phyloP scores from a whole-genome alignment of 139 green algal species.

The Zygnema circumcarinatum region DNA sequence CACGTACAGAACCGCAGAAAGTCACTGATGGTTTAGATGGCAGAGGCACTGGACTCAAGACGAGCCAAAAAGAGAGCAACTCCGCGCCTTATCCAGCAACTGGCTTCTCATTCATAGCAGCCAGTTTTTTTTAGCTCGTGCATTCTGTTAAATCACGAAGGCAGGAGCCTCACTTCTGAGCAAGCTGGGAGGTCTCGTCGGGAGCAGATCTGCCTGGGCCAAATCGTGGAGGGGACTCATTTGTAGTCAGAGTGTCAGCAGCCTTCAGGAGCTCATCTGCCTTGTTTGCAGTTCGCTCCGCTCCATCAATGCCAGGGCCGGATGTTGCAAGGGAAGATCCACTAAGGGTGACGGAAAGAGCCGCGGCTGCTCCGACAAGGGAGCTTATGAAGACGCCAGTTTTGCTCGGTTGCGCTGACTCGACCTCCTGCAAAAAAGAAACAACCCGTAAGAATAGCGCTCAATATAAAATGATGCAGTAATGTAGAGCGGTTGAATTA shows the following conservation, averaged over 20 bases:
- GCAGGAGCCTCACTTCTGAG: conserved; percentile 14
- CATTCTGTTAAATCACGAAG: too few species aligned
- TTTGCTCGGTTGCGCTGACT: not conserved
- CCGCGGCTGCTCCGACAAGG: not conserved
- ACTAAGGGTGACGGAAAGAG: not conserved
- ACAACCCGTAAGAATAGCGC: not conserved
- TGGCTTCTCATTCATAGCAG: too few species aligned
- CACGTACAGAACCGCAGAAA: too few species aligned
- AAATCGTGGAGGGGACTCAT: conserved; percentile 17
- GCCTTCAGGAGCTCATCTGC: conserved; percentile 18
- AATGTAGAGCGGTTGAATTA: too few species aligned
- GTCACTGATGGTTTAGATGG: too few species aligned
- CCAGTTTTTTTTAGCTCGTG: too few species aligned
- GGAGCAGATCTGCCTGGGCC: not conserved
- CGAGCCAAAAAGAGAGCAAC: too few species aligned
- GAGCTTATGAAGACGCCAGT: not conserved
- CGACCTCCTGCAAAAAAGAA: not conserved
- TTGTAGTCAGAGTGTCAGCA: conserved; percentile 10
- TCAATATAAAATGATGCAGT: too few species aligned
- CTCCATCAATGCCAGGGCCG: not conserved
- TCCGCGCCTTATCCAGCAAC: too few species aligned
- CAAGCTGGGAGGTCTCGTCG: not conserved
- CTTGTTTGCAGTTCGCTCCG: not conserved
- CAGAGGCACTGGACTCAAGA: too few species aligned
- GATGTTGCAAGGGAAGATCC: not conserved